Evolutionary conservation across 2,329 filamentous ascomycete species (phyloP), one percentile per base, ranked within the genome.

Genomic region (Fusarium sp.): DNA sequence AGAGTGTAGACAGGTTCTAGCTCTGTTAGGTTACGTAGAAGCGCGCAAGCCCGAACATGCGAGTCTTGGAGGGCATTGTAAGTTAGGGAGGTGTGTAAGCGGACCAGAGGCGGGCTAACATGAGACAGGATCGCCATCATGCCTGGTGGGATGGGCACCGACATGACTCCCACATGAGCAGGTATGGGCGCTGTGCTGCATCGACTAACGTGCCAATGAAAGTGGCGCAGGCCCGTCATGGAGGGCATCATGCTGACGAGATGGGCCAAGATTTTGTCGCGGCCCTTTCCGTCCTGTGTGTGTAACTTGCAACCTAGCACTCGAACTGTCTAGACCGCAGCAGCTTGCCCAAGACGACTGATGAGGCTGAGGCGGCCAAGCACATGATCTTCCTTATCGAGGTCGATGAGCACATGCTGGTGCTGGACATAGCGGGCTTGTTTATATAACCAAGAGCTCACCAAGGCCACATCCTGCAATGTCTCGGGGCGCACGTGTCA

Each of bases 321-420:
- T 49, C 42, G 40, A 24, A 61, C 40, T 24, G 12, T n/a, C 40
- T 31, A 40, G 40, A 61, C 58, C 24, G 40, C 42, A 27, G 40
- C 40, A 35, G 42, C 58, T 11, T 46, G 42, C 29, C 17, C 40
- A 40, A 61, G 58, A 61, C 58, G 58, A 29, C 58, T 61, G 38
- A 61, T 35, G 22, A 61, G 58, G n/a, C 29, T 33, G 29, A 61
- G 58, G 8, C 58, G 58, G 14, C 27, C 10, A 40, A 49, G 40
- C 5, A n/a, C 40, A 33, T 49, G 12, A 11, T 61, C 20, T 24
- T 40, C 17, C 58, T 42, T 24, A 40, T 61, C 58, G n/a, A 61
- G 58, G 40, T 61, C n/a, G 40, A 61, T 46, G 58, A 10, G 58
- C 40, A 61, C 27, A 46, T 61, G 38, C 27, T 36, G 58, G 58